These are phyloP conservation scores for Purpureocillium lavendulum DNA, from an alignment of 2,329 filamentous ascomycete species.

Conservation along the genomic window DNA sequence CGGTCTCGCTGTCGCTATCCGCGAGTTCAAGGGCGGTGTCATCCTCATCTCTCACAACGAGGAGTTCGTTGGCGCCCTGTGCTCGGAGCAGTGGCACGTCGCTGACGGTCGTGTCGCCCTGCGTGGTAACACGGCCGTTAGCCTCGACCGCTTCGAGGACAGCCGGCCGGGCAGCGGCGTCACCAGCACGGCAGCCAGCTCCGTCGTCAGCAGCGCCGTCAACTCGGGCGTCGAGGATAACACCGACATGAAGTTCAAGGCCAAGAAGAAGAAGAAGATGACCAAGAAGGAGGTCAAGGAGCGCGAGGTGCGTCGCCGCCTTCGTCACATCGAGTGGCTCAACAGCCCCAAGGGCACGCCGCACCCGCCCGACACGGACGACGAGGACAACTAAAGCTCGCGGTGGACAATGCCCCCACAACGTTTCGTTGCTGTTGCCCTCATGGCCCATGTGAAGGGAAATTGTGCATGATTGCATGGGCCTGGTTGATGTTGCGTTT, in stretches of 20 bases:
- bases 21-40: slow-evolving; percentile 95
- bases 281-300: slow-evolving; percentile 96
- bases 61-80: slow-evolving; percentile 93
- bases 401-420: too few species aligned
- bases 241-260: slow-evolving; percentile 74
- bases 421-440: too few species aligned
- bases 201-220: slow-evolving; percentile 49
- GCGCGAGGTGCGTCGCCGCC: slow-evolving; percentile 72
- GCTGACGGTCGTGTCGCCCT: slow-evolving; percentile 79
- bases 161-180: slow-evolving; percentile 51
- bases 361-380: slow-evolving; percentile 68
- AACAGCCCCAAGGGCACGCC: slow-evolving; percentile 81
- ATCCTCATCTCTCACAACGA: slow-evolving; percentile 99
- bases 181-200: slow-evolving; percentile 48
- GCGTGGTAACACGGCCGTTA: slow-evolving; percentile 67
- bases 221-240: slow-evolving; percentile 64
- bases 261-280: slow-evolving; percentile 96
- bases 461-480: too few species aligned
- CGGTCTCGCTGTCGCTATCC: slow-evolving; percentile 93
- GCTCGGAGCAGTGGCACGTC: slow-evolving; percentile 95
- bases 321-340: slow-evolving; percentile 80
- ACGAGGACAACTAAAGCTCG: slow-evolving; percentile 45
- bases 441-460: too few species aligned
- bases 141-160: slow-evolving; percentile 83
- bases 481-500: too few species aligned